phyloP scores from a whole-genome alignment of 805 yeast genomes.

The Candida hispaniensis region DNA sequence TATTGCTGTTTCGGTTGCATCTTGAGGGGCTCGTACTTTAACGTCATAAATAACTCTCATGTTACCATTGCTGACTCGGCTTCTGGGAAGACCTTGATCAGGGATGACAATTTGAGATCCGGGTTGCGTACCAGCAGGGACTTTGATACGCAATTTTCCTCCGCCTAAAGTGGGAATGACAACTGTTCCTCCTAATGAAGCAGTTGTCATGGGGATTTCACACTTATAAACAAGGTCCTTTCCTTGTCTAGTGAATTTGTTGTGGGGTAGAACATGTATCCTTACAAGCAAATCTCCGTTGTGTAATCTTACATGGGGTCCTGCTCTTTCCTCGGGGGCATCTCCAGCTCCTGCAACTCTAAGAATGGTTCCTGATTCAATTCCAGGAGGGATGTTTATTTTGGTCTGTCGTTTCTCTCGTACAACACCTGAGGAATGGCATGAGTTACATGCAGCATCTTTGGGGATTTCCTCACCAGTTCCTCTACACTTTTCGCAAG shows the following conservation, averaged over 20 bases:
- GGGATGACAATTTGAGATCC: conserved; percentile 68
- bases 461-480: conserved; percentile 67
- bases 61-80: conserved; percentile 58
- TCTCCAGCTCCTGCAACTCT: conserved; percentile 86
- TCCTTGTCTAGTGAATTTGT: conserved; percentile 54
- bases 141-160: conserved; percentile 58
- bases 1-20: conserved; percentile 76
- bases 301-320: conserved; percentile 51
- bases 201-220: conserved; percentile 85
- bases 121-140: conserved; percentile 74
- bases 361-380: conserved; percentile 74
- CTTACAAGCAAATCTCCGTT: conserved; percentile 87
- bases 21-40: conserved; percentile 59
- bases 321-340: conserved; percentile 67
- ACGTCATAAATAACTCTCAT: conserved; percentile 66
- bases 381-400: conserved; percentile 80
- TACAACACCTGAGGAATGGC: conserved; percentile 85
- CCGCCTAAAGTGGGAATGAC: conserved; percentile 89
- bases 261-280: conserved; percentile 66
- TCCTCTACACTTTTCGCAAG: conserved; percentile 82
- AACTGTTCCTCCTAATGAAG: conserved; percentile 87
- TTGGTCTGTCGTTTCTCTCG: conserved; percentile 58
- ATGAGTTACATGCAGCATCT: conserved; percentile 59
- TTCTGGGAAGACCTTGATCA: conserved; percentile 75
- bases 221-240: conserved; percentile 55